These are phyloP conservation scores for Leccinellum rugosiceps DNA, from an alignment of 768 basidiomycete species.

Conservation along the genomic window DNA sequence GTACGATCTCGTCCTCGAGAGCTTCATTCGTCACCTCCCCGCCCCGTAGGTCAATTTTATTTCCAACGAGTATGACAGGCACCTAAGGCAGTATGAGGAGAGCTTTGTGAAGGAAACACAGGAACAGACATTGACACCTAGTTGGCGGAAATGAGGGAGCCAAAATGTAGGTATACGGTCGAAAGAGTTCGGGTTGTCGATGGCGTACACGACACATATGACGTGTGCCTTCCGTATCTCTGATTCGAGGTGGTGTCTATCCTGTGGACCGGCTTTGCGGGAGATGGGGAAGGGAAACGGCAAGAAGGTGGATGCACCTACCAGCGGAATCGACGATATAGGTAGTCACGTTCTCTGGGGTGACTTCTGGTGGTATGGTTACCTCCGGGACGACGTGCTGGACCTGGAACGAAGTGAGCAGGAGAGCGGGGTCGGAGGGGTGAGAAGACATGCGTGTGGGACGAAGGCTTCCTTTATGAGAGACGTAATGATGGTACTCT, in stretches of 20 bases:
- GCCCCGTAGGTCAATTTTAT: slow-evolving; percentile 95
- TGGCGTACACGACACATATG: slow-evolving; percentile 95
- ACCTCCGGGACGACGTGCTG: slow-evolving; percentile 96
- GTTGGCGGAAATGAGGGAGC: slow-evolving; percentile 91
- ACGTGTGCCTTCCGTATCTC: slow-evolving; percentile 98
- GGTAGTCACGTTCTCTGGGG: slow-evolving; percentile 96
- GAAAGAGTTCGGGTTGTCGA: slow-evolving; percentile 95
- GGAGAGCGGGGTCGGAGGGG: background rate
- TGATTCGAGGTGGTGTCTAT: slow-evolving; percentile 84
- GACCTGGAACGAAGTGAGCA: slow-evolving; percentile 50
- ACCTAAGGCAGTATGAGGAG: slow-evolving; percentile 48
- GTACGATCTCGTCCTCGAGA: slow-evolving; percentile 90
- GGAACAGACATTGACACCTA: slow-evolving; percentile 85
- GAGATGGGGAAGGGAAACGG: slow-evolving; percentile 5
- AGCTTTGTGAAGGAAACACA: background rate
- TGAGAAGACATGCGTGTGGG: slow-evolving; percentile 58
- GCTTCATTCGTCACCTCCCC: slow-evolving; percentile 93
- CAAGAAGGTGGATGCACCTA: slow-evolving; percentile 36
- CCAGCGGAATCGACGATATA: slow-evolving; percentile 98
- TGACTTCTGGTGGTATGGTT: slow-evolving; percentile 96
- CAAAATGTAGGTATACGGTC: slow-evolving; percentile 98
- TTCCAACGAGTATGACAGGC: slow-evolving; percentile 95
- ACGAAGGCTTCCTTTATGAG: slow-evolving; percentile 96
- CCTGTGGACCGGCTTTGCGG: slow-evolving; percentile 72
- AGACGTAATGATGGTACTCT: slow-evolving; percentile 95